A percentile compares a stretch with the other conserved stretches of the same genome.
These are phyloP conservation scores for Phytopythium ostracodes DNA, from an alignment of 352 stramenopile genomes.

Conservation along the genomic window DNA sequence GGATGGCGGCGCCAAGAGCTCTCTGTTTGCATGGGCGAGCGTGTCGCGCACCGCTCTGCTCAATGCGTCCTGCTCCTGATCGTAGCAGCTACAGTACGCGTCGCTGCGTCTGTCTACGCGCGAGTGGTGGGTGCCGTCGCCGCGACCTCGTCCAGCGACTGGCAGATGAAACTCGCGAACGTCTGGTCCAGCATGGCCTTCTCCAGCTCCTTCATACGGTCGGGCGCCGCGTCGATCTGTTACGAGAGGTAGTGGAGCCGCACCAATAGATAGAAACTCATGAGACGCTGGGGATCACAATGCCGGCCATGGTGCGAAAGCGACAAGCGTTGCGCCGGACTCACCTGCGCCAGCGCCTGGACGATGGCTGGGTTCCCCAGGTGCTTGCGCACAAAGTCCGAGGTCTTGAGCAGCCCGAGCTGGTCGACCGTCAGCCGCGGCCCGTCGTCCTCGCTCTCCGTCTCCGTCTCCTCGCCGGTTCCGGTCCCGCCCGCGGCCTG, in stretches of 20 bases:
- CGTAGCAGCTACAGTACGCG: neutral
- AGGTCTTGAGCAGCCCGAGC: slow-evolving; percentile 35
- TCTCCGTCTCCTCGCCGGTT: slow-evolving; percentile 2
- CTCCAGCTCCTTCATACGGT: slow-evolving; percentile 74
- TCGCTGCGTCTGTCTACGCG: neutral
- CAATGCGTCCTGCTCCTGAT: neutral
- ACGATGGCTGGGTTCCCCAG: slow-evolving; percentile 48
- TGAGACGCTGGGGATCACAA: neutral
- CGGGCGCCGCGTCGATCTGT: slow-evolving; percentile 57
- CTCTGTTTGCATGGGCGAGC: neutral
- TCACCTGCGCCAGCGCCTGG: slow-evolving; percentile 50
- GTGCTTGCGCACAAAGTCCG: slow-evolving; percentile 28
- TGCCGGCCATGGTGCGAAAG: neutral
- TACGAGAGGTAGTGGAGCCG: neutral
- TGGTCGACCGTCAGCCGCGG: slow-evolving; percentile 52
- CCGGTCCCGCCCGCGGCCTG: neutral
- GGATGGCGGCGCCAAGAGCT: neutral
- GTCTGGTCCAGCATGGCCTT: slow-evolving; percentile 63
- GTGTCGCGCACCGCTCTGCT: neutral
- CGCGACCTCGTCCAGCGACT: slow-evolving; percentile 57
- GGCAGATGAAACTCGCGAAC: slow-evolving; percentile 80
- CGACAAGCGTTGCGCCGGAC: neutral
- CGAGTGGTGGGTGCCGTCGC: neutral
- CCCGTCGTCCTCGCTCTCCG: slow-evolving; percentile 33
- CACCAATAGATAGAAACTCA: neutral